phyloP scores from a whole-genome alignment of 768 basidiomycete species.

The Rubroboletus pulcherrimus region DNA sequence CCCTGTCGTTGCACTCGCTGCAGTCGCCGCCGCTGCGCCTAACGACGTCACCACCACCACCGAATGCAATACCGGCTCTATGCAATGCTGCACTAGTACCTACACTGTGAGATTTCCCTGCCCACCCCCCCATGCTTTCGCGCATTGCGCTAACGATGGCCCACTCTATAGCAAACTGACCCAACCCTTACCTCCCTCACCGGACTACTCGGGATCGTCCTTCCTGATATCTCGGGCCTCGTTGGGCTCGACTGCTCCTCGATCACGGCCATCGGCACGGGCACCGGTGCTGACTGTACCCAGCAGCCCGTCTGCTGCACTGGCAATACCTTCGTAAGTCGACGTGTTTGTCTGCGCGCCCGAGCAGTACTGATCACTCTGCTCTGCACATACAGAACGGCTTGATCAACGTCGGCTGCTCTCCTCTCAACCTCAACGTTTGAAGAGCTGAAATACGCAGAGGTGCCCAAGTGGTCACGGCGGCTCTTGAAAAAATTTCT shows the following conservation, averaged over 20 bases:
- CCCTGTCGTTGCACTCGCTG: neutral
- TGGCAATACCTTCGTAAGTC: conserved; percentile 9
- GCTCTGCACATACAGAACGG: neutral
- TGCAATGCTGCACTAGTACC: conserved; percentile 7
- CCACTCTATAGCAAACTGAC: neutral
- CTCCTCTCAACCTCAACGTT: neutral
- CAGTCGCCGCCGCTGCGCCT: conserved; percentile 6
- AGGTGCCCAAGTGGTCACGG: neutral
- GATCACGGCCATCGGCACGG: neutral
- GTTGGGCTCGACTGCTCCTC: conserved; percentile 11
- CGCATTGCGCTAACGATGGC: neutral
- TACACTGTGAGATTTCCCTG: neutral
- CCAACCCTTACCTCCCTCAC: neutral
- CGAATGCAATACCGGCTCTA: conserved; percentile 5
- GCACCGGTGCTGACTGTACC: conserved; percentile 1
- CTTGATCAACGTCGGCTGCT: conserved; percentile 5
- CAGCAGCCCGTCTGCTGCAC: conserved; percentile 18
- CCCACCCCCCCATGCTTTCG: too few relatives aligned
- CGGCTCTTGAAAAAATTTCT: neutral
- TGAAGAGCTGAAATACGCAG: neutral
- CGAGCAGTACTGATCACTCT: neutral
- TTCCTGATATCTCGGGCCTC: neutral
- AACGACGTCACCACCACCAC: neutral
- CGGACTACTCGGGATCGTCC: neutral
- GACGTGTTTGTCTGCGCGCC: rapidly evolving